Conservation (phyloP, 441 rosid species). For the Syzygium syzygioides region DNA sequence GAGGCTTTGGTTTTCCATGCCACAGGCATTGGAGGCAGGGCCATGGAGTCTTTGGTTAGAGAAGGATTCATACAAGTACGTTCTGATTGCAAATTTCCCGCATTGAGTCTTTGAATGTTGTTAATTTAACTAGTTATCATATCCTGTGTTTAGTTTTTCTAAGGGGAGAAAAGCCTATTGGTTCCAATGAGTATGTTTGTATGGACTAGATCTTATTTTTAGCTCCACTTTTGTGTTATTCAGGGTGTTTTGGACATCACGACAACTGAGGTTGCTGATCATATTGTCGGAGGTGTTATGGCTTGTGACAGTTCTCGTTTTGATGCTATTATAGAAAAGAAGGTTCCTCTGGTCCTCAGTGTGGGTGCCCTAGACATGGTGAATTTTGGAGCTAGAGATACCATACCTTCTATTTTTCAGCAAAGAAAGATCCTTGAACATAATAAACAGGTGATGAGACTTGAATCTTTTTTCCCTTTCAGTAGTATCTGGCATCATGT, state of each 20-base stretch:
- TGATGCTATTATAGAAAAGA: conserved; percentile 62
- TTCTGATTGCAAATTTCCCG: background rate
- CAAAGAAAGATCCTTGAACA: conserved; percentile 69
- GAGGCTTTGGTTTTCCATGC: conserved; percentile 92
- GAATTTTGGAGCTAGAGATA: conserved; percentile 75
- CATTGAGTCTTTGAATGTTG: background rate
- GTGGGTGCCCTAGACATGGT: conserved; percentile 95
- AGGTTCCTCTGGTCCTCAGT: conserved; percentile 81
- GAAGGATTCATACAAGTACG: conserved; percentile 80
- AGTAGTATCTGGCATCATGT: background rate
- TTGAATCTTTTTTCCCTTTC: background rate
- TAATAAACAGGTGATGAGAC: conserved; percentile 61
- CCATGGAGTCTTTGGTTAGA: conserved; percentile 81
- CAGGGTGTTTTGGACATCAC: conserved; percentile 89
- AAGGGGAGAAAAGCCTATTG: background rate
- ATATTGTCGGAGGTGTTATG: conserved; percentile 88
- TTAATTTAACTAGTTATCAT: background rate
- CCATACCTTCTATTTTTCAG: conserved; percentile 66
- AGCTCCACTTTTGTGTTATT: background rate
- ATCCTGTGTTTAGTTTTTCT: background rate
- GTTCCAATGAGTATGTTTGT: background rate
- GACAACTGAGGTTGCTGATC: conserved; percentile 94
- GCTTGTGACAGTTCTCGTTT: conserved; percentile 88
- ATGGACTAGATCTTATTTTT: background rate
- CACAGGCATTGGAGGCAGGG: conserved; percentile 89